phyloP scores from a whole-genome alignment of 306 rosid genomes.

The Bauhinia variegata region DNA sequence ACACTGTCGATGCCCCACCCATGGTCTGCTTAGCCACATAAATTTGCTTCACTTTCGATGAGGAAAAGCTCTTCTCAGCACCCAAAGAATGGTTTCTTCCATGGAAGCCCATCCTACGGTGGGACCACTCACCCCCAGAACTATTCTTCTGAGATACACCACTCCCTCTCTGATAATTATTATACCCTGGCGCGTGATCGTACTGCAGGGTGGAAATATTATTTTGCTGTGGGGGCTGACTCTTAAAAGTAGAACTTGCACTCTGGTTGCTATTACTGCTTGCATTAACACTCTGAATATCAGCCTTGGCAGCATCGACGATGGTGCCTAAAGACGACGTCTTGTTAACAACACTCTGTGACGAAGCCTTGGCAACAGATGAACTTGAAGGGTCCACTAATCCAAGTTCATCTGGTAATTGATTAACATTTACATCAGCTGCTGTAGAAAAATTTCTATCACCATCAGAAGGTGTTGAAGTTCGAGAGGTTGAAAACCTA shows the following conservation, averaged over 20 bases:
- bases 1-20: slow-evolving; percentile 51
- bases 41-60: slow-evolving; percentile 80
- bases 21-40: slow-evolving; percentile 90
- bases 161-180: slow-evolving; percentile 60
- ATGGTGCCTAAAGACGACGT: slow-evolving; percentile 43
- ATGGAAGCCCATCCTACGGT: slow-evolving; percentile 71
- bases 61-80: slow-evolving; percentile 63
- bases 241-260: slow-evolving; percentile 45
- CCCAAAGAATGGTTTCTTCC: slow-evolving; percentile 77
- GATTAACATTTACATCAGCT: slow-evolving; percentile 61
- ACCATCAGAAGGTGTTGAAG: slow-evolving; percentile 59
- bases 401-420: slow-evolving; percentile 79
- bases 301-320: slow-evolving; percentile 50
- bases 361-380: slow-evolving; percentile 48
- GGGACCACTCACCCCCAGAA: slow-evolving; percentile 79
- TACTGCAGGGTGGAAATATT: slow-evolving; percentile 58
- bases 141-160: slow-evolving; percentile 65
- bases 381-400: slow-evolving; percentile 62
- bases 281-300: slow-evolving; percentile 49
- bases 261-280: slow-evolving; percentile 51
- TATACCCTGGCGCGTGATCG: slow-evolving; percentile 64
- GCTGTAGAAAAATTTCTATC: slow-evolving; percentile 58
- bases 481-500: slow-evolving; percentile 60
- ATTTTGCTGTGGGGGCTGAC: slow-evolving; percentile 56
- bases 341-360: slow-evolving; percentile 41